Base-by-base conservation (phyloP, 2,329 filamentous ascomycete species). In the Colletotrichum camelliae region DNA sequence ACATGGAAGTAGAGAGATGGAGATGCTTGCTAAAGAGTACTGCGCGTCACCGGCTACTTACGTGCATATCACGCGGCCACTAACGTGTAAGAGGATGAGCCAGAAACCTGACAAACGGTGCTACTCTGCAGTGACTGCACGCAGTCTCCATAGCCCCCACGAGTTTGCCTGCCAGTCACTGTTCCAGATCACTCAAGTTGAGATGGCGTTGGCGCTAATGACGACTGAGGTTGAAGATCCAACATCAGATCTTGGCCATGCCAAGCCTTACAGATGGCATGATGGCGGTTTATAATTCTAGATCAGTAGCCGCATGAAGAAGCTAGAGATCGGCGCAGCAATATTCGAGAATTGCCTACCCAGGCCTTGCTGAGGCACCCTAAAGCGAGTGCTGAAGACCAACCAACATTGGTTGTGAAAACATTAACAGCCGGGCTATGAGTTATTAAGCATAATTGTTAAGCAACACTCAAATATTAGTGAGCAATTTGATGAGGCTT, bases 31-130 rank as follows among this genome's bases (percentile, higher is more conserved):
- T 62, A 52, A n/a, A 33, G 39, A 60, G 10, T 74, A 64, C 64
- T 65, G 74, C 33, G 64, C 74, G 74, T 73, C 74, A 76, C 74
- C 16, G 70, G 58, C 58, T 64, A 68, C 18, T 65, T 74, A 48
- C 64, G 33, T 73, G 64, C 70, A 69, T 68, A 57, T 74, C 74
- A 76, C 37, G 70, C 43, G 65, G 65, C 64, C 74, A 37, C 39
- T 66, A 64, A 31, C 12, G 29, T 60, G 48, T 18, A 29, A 48
- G 29, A 69, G 31, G 37, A 48, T 65, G 70, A 43, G 24, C 64
- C 64, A 60, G 65, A 72, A 69, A 64, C 74, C 18, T 74, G 74
- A 76, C 58, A 74, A 43, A 29, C 16, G 70, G 10, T 58, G 64
- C 24, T 37, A 21, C 64, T 33, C 61, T 55, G 21, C 16, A 64